Evolutionary conservation across 805 yeast genomes (phyloP), one percentile per base, ranked within the genome.

Genomic region (Nakazawaea anatomiae): DNA sequence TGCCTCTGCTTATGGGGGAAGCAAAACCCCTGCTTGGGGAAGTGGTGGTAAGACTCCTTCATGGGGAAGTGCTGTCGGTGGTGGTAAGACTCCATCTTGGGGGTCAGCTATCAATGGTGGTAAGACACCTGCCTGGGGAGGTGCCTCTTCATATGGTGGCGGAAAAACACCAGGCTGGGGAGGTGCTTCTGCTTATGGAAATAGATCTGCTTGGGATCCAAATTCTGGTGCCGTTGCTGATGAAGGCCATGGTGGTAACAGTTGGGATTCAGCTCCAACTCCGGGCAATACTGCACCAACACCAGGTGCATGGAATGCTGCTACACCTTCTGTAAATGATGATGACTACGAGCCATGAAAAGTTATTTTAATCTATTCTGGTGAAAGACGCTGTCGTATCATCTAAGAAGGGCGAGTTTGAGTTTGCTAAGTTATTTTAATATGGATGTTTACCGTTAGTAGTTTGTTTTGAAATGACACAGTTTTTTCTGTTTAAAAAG

Each of bases 41-140:
- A 76, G 78, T 50, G 67, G 69, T 48, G 73, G 71, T 44, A 64
- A 63, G 51, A 64, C 77, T 1, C 78, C 80, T 1, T 76, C 79
- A 0, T 72, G 75, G 72, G 58, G 62, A 28, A 38, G 53, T 38
- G 10, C 45, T 11, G 54, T 56, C 6, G 51, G 68, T 7, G 76
- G 75, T 14, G 76, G 77, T 2, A 70, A 62, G 55, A 74, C 80
- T 10, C 81, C 86, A 2, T 73, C 83, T 1, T 79, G 87, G 85
- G 61, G 62, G 29, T 52, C 63, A 12, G 60, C 61, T 4, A 64
- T 60, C 38, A 60, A 65, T 12, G 67, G 63, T 25, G 76, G 80
- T 46, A 75, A 72, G 57, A 70, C 80, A 9, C 80, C 85, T 6
- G 68, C 80, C 4, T 79, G 83, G 82, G 74, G 73, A 29, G 64